These are phyloP conservation scores for Corynespora cassiicola DNA, from an alignment of 2,329 filamentous ascomycete genomes.

Conservation along the genomic window DNA sequence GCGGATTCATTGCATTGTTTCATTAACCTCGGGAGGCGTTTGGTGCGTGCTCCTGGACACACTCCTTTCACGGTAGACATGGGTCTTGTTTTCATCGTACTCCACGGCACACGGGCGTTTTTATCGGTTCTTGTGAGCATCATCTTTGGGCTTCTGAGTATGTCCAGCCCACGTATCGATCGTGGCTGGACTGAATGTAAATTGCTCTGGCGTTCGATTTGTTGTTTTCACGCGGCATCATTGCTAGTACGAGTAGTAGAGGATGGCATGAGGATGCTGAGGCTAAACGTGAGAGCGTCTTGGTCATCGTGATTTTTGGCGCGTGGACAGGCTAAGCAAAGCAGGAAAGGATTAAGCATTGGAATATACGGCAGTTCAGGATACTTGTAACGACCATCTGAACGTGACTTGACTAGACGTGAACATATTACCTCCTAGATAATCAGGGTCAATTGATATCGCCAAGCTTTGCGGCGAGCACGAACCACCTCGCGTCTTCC, in stretches of 20 bases:
- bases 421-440: too few species aligned
- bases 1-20: constrained; percentile 16
- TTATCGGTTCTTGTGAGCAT: constrained; percentile 7
- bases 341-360: constrained; percentile 18
- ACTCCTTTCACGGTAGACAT: constrained; percentile 36
- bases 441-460: too few species aligned
- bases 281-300: constrained; percentile 2
- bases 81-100: constrained; percentile 16
- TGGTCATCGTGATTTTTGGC: constrained; percentile 1
- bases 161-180: constrained; percentile 1
- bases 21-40: constrained; percentile 23
- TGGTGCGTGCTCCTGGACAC: constrained; percentile 31
- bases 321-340: too few species aligned
- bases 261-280: too few species aligned
- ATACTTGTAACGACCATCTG: background rate
- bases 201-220: constrained; percentile 21
- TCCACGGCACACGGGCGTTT: constrained; percentile 17
- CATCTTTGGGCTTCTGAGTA: constrained; percentile 7
- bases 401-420: too few species aligned
- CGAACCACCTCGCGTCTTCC: constrained; percentile 26
- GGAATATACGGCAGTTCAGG: constrained; percentile 15
- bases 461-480: constrained; percentile 4
- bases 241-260: too few species aligned
- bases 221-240: too few species aligned
- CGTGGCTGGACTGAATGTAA: constrained; percentile 9